Evolutionary conservation across 306 rosid genomes (phyloP).

Genomic region (Boehmeria nivea): DNA sequence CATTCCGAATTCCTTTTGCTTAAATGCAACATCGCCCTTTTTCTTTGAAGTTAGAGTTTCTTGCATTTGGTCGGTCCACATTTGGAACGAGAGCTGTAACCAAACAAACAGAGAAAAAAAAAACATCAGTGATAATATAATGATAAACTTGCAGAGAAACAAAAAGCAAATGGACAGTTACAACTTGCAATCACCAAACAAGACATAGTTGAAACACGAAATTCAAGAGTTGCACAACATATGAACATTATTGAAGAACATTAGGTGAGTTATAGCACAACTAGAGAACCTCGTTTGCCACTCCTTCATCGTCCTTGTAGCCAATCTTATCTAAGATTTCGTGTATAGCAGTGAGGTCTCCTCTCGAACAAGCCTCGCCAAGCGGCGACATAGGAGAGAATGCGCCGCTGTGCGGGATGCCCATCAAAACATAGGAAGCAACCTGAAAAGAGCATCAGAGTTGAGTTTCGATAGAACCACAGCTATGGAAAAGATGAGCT

Average conservation of each 20-base stretch:
- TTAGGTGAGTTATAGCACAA: background rate
- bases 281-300: constrained; percentile 58
- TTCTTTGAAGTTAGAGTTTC: constrained; percentile 69
- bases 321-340: constrained; percentile 64
- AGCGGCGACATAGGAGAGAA: constrained; percentile 56
- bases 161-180: background rate
- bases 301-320: constrained; percentile 80
- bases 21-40: constrained; percentile 62
- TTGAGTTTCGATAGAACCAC: constrained; percentile 1
- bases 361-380: constrained; percentile 82
- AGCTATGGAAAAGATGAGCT: background rate
- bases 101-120: constrained; percentile 10
- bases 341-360: constrained; percentile 70
- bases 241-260: background rate
- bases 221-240: background rate
- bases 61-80: constrained; percentile 88
- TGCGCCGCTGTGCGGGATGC: constrained; percentile 48
- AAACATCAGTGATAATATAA: too few relatives aligned
- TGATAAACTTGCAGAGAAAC: constrained; percentile 4
- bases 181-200: constrained; percentile 7
- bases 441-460: constrained; percentile 34
- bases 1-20: constrained; percentile 50
- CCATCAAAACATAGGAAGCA: constrained; percentile 70
- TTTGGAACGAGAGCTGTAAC: constrained; percentile 75
- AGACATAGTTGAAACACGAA: background rate